Base-by-base conservation (phyloP, 441 rosid species). In the Capsella rubella region DNA sequence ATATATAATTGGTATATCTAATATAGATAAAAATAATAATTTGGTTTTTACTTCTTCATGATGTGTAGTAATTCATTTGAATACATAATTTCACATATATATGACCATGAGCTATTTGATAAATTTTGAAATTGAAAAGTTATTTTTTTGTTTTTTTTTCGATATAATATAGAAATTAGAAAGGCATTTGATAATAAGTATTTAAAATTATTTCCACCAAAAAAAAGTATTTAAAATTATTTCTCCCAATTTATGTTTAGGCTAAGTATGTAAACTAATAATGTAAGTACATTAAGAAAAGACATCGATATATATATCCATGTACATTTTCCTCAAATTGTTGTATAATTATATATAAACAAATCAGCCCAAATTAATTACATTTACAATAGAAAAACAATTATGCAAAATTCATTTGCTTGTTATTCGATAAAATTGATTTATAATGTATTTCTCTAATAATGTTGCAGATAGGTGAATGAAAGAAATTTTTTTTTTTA, bases 221-320 rank as follows among this genome's bases (percentile, higher is more conserved):
- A 21, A 21, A 50, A 8, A 10, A 7, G 43, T 37, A n/a, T 37
- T 25, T 8, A 49, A 34, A 47, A 15, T 14, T n/a, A 39, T 13
- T 12, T 59, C 28, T 39, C 13, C 31, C 18, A 71, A 34, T 50
- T 47, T 71, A 14, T 28, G 13, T 27, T 8, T 43, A n/a, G 28
- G 12, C 35, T 69, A 57, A 25, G 11, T 21, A 18, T 68, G 21
- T 43, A 43, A 42, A 32, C 32, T 46, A 21, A 70, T 46, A 21
- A 70, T 57, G 27, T 31, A 35, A 27, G 28, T 27, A 39, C 7
- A 27, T 52, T 9, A 13, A 51, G 6, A 14, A 13, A 25, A n/a
- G 15, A 31, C 62, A 21, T 21, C 25, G 2, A 21, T 21, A 21
- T 21, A 21, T 21, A 1, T 1, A 55, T 10, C 4, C 8, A 34